Evolutionary conservation across 805 yeast species (phyloP), one percentile per base, ranked within the genome.

Genomic region (Candida tallmaniae): DNA sequence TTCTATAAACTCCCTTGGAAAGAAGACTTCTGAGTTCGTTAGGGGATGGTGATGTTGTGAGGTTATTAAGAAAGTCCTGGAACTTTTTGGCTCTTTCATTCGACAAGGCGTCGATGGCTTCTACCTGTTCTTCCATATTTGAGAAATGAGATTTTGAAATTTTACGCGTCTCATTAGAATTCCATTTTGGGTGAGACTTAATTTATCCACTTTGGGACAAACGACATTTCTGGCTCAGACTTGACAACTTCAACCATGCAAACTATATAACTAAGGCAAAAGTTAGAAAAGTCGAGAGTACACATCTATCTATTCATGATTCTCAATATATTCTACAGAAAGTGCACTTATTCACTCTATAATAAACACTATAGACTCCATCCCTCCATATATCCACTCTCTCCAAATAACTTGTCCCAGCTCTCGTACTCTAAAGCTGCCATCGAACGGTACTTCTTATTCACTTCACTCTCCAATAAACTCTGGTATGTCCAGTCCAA

Each of bases 11-110:
- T 30, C 80, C 80, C 47, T 76, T 74, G 42, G 70, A 67, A 31
- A 89, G 76, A 83, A 93, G 80, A 22, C 76, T 70, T 45, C 80
- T 76, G 44, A 93, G 82, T 32, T 73, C 74, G 34, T 76, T 82
- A 42, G 78, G 75, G 0, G 83, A 72, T 26, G 73, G 70, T 13
- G 65, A 69, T 37, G 73, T 73, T 37, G 50, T 55, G 36, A 60
- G 47, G 16, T 78, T 69, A 45, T 78, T 83, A 30, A 93, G 64
- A 53, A 89, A 90, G 48, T 90, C 97, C 46, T 83, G 88, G 62
- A 90, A 90, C 46, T 81, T 71, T 52, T 96, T 78, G 14, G 84
- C 85, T 44, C 97, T 79, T 56, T 89, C 97, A 36, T 81, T 79
- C 53, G 80, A 83, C 25, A 63, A 68, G 37, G 69, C 73, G 43